These are phyloP conservation scores for Malassezia globosa DNA, from an alignment of 1,284 basidiomycete species.

Conservation along the genomic window DNA sequence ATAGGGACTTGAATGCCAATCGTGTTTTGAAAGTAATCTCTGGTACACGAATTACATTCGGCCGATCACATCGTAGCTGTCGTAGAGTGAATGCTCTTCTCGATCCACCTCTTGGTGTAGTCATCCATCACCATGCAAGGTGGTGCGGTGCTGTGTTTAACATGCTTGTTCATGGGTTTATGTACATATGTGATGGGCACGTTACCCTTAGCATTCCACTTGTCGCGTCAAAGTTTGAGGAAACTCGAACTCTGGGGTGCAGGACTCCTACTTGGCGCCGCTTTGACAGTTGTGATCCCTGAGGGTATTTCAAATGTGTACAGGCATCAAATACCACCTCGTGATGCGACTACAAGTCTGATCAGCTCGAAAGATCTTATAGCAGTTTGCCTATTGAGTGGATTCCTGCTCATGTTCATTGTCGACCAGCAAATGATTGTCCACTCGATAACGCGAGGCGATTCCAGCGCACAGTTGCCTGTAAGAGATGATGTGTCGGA, in stretches of 20 bases:
- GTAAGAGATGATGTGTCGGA: background rate
- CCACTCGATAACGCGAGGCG: background rate
- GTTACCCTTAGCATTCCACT: constrained; percentile 29
- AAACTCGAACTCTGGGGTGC: constrained; percentile 39
- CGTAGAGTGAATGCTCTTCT: too few relatives aligned
- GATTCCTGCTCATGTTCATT: constrained; percentile 41
- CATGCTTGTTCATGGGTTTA: constrained; percentile 25
- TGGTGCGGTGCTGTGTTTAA: constrained; percentile 1
- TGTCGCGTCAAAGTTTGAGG: constrained; percentile 31
- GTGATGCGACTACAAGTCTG: too few relatives aligned
- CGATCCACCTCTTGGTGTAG: too few relatives aligned
- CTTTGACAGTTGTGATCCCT: constrained; percentile 41
- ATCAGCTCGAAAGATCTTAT: constrained; percentile 24
- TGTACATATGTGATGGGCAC: constrained; percentile 36
- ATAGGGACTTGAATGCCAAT: too few relatives aligned
- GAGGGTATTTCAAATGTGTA: constrained; percentile 26
- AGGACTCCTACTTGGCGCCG: constrained; percentile 41
- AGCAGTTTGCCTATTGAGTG: constrained; percentile 31
- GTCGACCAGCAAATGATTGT: constrained; percentile 16
- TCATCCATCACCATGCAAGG: constrained; percentile 7
- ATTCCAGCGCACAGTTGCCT: background rate
- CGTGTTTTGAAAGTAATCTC: too few relatives aligned
- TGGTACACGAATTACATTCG: too few relatives aligned
- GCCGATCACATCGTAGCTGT: too few relatives aligned
- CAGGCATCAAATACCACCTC: background rate